Base-by-base conservation (phyloP, 306 rosid genomes). In the Phaseolus lunatus region DNA sequence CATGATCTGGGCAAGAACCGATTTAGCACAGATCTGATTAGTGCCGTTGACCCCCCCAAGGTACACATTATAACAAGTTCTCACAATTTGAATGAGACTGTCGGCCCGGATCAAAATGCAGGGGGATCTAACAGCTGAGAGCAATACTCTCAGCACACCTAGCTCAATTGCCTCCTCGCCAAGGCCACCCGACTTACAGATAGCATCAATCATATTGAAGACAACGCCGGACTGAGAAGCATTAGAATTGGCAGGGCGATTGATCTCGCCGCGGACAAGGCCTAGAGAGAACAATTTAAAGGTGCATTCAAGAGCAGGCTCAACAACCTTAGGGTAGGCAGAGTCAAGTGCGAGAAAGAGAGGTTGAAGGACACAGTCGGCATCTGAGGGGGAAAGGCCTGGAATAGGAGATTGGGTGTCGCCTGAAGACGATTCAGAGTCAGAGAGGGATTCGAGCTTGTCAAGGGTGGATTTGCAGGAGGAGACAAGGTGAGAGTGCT, bases 1-100 rank as follows among this genome's bases (percentile, higher is more conserved):
- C 91, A 92, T 91, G 63, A 96, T 91, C 90, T 96, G 99, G 47
- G 96, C 97, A 53, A 96, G 89, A 78, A 96, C 99, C 13, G 99
- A 89, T 88, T 96, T 96, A 20, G 98, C 99, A 77, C 96, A 96
- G 96, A 96, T 96, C 97, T 96, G 98, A 85, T 92, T 92, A 67
- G 98, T 96, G 3, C 97, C 98, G 57, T 84, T 96, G n/a, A 88
- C 80, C 8, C 99, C 99, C 2, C 98, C 97, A n/a, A 96, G 98
- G 80, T 96, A 91, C 45, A 92, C 94, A 85, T 96, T 96, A 78
- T 96, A 92, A 80, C 98, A 92, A 72, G 96, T 89, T 85, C 99
- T 86, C 27, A 96, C 99, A 58, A 96, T 78, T 73, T 79, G 94
- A 68, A 92, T 86, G 84, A 96, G 79, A 61, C 90, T 91, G 72